These are phyloP conservation scores for Exsudoporus floridanus DNA, from an alignment of 1,284 basidiomycete genomes.

Conservation along the genomic window DNA sequence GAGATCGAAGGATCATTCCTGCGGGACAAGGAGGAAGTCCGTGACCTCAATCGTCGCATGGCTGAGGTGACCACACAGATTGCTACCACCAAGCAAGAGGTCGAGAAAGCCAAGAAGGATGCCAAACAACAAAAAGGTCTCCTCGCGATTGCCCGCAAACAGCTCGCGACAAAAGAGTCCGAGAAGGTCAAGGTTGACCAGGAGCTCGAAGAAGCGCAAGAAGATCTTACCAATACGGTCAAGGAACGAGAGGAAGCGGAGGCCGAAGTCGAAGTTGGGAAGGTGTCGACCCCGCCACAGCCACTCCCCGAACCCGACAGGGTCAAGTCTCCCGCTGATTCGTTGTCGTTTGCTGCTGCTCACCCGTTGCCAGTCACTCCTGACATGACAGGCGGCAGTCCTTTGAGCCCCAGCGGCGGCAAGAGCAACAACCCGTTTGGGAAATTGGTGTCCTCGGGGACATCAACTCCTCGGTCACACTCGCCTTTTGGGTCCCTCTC, in stretches of 20 bases:
- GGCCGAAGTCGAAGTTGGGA: slow-evolving; percentile 48
- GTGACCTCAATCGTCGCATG: slow-evolving; percentile 84
- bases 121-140: slow-evolving; percentile 95
- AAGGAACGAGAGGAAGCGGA: slow-evolving; percentile 62
- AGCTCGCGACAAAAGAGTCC: slow-evolving; percentile 81
- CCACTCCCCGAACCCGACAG: slow-evolving; percentile 15
- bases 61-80: slow-evolving; percentile 78
- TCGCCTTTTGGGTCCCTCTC: slow-evolving; percentile 58
- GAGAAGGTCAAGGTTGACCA: slow-evolving; percentile 71
- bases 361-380: slow-evolving; percentile 73
- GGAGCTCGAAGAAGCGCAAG: slow-evolving; percentile 67
- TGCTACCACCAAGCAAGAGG: slow-evolving; percentile 66
- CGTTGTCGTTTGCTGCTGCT: slow-evolving; percentile 60
- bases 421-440: slow-evolving; percentile 97
- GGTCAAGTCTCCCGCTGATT: slow-evolving; percentile 41
- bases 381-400: slow-evolving; percentile 39
- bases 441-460: slow-evolving; percentile 53
- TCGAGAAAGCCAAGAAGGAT: slow-evolving; percentile 92
- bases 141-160: slow-evolving; percentile 93
- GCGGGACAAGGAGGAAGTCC: slow-evolving; percentile 92
- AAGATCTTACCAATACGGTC: slow-evolving; percentile 51
- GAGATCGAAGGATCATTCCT: slow-evolving; percentile 89
- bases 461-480: slow-evolving; percentile 49
- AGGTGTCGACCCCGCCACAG: slow-evolving; percentile 13
- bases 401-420: slow-evolving; percentile 41